Evolutionary conservation across 2,329 filamentous ascomycete genomes (phyloP).

Genomic region (Cordyceps cicadae): DNA sequence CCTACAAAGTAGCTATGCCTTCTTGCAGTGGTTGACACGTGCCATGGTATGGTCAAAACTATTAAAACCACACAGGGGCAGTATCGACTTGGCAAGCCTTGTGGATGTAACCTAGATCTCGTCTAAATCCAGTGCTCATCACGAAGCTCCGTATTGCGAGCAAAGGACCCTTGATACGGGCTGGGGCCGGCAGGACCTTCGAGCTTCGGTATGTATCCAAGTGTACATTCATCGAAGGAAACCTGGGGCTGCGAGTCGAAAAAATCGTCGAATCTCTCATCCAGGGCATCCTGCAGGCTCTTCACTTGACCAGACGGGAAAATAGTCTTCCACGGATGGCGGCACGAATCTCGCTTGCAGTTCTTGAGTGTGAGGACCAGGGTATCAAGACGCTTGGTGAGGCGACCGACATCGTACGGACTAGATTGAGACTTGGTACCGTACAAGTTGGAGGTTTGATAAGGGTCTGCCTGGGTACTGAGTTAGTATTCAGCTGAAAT

Average conservation of each 20-base stretch:
- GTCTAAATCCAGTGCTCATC: conserved; percentile 8
- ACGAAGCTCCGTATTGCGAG: not conserved
- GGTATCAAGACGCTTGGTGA: conserved; percentile 42
- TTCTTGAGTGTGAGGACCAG: conserved; percentile 53
- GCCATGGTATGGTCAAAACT: too few relatives aligned
- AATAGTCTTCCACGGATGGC: conserved; percentile 45
- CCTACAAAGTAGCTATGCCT: not conserved
- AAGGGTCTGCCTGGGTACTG: conserved; percentile 36
- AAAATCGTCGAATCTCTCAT: conserved; percentile 39
- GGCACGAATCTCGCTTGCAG: conserved; percentile 44
- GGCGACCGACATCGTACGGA: not conserved
- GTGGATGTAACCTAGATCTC: not conserved
- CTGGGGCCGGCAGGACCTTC: conserved; percentile 39
- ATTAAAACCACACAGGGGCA: too few relatives aligned
- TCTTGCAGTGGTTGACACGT: not conserved
- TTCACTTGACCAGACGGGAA: conserved; percentile 45
- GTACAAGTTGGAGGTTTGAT: conserved; percentile 29
- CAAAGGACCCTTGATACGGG: not conserved
- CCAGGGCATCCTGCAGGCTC: conserved; percentile 42
- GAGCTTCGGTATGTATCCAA: conserved; percentile 45
- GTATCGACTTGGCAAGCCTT: too few relatives aligned
- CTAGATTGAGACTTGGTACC: not conserved
- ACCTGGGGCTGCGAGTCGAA: conserved; percentile 43
- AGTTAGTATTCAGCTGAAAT: not conserved
- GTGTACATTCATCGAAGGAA: conserved; percentile 41